A percentile compares a stretch with the other conserved stretches of the same genome.
Conservation (phyloP, 257 asterid genomes). For the Solanum habrochaites region DNA sequence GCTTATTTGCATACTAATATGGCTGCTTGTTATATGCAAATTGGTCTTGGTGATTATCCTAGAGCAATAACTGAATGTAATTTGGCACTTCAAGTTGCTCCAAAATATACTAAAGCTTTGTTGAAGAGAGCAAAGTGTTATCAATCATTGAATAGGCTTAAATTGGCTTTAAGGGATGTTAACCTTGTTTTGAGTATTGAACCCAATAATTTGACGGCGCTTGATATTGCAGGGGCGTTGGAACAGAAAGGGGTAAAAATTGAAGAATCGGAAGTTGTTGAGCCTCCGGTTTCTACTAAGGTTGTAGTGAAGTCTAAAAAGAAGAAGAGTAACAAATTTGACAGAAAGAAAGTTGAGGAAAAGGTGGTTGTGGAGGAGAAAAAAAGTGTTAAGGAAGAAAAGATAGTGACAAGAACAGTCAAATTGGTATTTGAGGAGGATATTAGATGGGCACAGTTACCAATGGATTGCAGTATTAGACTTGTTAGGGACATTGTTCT, state of each 20-base stretch:
- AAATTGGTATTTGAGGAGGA: slow-evolving; percentile 77
- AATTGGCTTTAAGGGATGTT: slow-evolving; percentile 70
- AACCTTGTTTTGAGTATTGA: slow-evolving; percentile 59
- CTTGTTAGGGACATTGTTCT: slow-evolving; percentile 59
- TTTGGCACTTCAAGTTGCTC: slow-evolving; percentile 85
- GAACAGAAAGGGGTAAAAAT: slow-evolving; percentile 41
- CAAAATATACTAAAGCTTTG: slow-evolving; percentile 76
- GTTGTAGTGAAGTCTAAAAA: slow-evolving; percentile 32
- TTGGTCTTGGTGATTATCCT: slow-evolving; percentile 88
- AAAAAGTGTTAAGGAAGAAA: slow-evolving; percentile 57
- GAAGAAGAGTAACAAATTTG: slow-evolving; percentile 38
- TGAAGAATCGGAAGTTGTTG: slow-evolving; percentile 24
- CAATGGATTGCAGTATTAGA: slow-evolving; percentile 49
- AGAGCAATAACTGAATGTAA: slow-evolving; percentile 78
- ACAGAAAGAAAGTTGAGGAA: slow-evolving; percentile 21
- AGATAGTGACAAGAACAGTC: slow-evolving; percentile 44
- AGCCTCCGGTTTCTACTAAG: slow-evolving; percentile 30
- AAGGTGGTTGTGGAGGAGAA: slow-evolving; percentile 66
- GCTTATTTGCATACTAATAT: slow-evolving; percentile 69
- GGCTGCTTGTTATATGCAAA: slow-evolving; percentile 89
- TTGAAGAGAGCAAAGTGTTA: slow-evolving; percentile 77
- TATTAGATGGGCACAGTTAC: slow-evolving; percentile 80
- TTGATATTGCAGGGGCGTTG: slow-evolving; percentile 55
- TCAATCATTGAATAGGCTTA: slow-evolving; percentile 64
- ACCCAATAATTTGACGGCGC: slow-evolving; percentile 63